Evolutionary conservation across 2,329 filamentous ascomycete genomes (phyloP), one percentile per base, ranked within the genome.

Genomic region (Trichoderma harzianum): DNA sequence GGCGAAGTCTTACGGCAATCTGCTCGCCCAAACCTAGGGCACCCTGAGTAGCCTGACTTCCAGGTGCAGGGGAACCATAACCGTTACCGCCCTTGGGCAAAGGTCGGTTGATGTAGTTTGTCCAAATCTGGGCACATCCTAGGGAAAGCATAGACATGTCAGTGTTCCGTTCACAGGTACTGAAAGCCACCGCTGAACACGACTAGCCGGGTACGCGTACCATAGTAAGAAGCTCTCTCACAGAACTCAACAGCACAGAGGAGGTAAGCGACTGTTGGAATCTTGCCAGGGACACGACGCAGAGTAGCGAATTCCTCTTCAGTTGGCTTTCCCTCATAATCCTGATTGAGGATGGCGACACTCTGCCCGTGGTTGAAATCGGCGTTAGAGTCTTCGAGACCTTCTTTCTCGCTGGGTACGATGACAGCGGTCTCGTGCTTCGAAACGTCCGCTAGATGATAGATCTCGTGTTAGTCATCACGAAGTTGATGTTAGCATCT

Each of bases 201-300:
- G 75, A 21, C 7, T 47, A 11, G 43, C 16, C 0, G 85, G 85
- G 28, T 30, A 53, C 18, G 30, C 63, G 18, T 47, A 73, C 88
- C 88, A 76, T 89, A 89, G 81, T 87, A 90, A 0, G 87, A 89
- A 3, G 88, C 88, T 69, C 89, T 82, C 76, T 91, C 89, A 69
- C 86, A 87, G 72, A 90, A 87, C 74, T 90, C 89, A 53, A 90
- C 87, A 7, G 86, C 74, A 73, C 88, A 90, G 34, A 90, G 84
- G 3, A 87, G 76, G 75, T 88, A 91, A n/a, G 87, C 84, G 4
- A 86, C 81, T 14, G 80, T 71, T 1, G 88, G 87, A 2, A 90
- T 82, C 3, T 76, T 79, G 53, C 83, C 87, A n/a, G 87, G 80
- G 8, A 89, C 83, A 73, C 87, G 86, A 43, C 83, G 83, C 6